Evolutionary conservation across 1,139 yeast genomes (phyloP).

Genomic region (Zygoascus sp.): DNA sequence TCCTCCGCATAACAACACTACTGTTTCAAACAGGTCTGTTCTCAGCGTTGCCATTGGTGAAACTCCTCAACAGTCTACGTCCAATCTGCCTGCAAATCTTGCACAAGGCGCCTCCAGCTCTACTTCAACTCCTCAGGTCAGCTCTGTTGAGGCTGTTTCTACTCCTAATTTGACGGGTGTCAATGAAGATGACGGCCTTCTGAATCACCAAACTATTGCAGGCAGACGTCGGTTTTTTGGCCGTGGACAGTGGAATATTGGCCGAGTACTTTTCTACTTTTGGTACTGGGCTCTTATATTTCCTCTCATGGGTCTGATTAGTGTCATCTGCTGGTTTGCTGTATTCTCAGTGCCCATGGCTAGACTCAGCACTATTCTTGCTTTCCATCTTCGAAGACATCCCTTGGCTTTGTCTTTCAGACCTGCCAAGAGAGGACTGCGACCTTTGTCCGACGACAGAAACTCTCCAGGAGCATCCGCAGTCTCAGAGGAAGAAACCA

Average conservation of each 20-base stretch:
- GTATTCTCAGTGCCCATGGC: constrained; percentile 95
- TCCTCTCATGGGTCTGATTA: constrained; percentile 58
- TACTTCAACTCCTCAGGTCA: not conserved
- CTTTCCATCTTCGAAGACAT: constrained; percentile 80
- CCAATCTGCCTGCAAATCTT: not conserved
- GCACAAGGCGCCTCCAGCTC: not conserved
- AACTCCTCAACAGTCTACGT: not conserved
- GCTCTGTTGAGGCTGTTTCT: constrained; percentile 1
- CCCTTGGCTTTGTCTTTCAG: constrained; percentile 80
- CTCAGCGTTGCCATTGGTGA: not conserved
- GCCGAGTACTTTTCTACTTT: constrained; percentile 73
- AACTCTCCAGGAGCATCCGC: constrained; percentile 14
- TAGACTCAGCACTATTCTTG: constrained; percentile 60
- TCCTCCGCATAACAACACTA: constrained; percentile 2
- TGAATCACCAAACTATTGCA: not conserved
- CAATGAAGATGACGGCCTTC: constrained; percentile 18
- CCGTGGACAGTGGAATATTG: constrained; percentile 87
- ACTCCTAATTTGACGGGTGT: constrained; percentile 17
- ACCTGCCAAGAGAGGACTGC: constrained; percentile 43
- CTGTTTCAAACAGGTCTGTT: constrained; percentile 1
- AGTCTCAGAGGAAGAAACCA: constrained; percentile 32
- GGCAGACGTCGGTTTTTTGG: constrained; percentile 63
- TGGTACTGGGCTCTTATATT: constrained; percentile 65
- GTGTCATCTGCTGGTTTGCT: constrained; percentile 67
- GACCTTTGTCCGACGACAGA: not conserved